Conservation (phyloP, 2,329 filamentous ascomycete genomes). For the Fusarium stilboides region DNA sequence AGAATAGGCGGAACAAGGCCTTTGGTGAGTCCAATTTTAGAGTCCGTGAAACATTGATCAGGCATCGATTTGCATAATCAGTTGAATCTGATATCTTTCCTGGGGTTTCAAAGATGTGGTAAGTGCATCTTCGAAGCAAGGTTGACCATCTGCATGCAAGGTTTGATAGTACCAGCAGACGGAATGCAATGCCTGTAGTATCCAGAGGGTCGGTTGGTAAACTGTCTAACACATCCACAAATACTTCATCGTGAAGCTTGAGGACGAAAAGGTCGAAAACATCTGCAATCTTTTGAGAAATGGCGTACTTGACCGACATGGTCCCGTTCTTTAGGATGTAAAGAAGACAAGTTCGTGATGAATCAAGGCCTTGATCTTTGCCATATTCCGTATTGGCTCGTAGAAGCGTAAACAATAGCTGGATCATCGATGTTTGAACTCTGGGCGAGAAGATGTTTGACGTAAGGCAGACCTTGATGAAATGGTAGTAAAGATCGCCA, state of each 20-base stretch:
- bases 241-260: constrained; percentile 85
- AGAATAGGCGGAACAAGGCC: constrained; percentile 86
- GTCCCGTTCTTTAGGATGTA: constrained; percentile 76
- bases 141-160: constrained; percentile 90
- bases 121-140: constrained; percentile 87
- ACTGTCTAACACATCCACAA: constrained; percentile 84
- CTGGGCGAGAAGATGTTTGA: constrained; percentile 78
- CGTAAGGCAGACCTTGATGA: constrained; percentile 76
- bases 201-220: constrained; percentile 81
- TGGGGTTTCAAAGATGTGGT: constrained; percentile 93
- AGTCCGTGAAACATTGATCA: constrained; percentile 75
- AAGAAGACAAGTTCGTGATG: constrained; percentile 79
- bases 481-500: constrained; percentile 84
- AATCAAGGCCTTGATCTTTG: constrained; percentile 69
- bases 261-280: constrained; percentile 89
- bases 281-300: constrained; percentile 77
- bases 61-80: constrained; percentile 80
- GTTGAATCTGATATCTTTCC: constrained; percentile 77
- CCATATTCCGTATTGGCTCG: constrained; percentile 78
- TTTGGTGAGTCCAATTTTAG: constrained; percentile 76
- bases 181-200: constrained; percentile 86
- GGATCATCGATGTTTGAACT: constrained; percentile 76
- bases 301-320: constrained; percentile 81
- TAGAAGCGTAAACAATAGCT: constrained; percentile 79
- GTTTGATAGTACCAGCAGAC: constrained; percentile 81